Evolutionary conservation across 2,329 filamentous ascomycete genomes (phyloP).

Genomic region (Trichoderma harzianum): DNA sequence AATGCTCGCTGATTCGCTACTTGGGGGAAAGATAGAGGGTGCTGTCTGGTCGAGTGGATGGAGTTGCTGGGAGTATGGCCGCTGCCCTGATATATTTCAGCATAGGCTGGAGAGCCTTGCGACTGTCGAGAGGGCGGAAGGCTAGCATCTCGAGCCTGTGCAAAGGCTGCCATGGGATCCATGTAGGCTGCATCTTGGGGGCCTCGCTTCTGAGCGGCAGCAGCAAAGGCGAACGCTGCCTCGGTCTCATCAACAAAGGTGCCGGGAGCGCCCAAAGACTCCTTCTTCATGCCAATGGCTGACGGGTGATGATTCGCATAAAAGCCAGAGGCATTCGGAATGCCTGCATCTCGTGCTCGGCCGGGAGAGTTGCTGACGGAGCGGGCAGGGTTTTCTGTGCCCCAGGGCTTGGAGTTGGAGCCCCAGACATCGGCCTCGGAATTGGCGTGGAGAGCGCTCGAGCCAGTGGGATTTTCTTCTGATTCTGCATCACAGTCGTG

Average conservation of each 20-base stretch:
- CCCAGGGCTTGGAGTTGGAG: slow-evolving; percentile 58
- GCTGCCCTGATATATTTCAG: slow-evolving; percentile 29
- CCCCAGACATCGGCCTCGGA: slow-evolving; percentile 66
- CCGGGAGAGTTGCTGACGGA: slow-evolving; percentile 58
- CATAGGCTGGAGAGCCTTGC: slow-evolving; percentile 40
- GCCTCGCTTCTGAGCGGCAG: slow-evolving; percentile 30
- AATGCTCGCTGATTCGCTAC: slow-evolving; percentile 37
- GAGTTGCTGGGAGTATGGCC: slow-evolving; percentile 44
- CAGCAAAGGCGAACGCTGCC: slow-evolving; percentile 24
- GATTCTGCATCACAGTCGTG: slow-evolving; percentile 24
- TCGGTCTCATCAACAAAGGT: slow-evolving; percentile 27
- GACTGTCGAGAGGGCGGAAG: slow-evolving; percentile 55
- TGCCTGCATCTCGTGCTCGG: slow-evolving; percentile 48
- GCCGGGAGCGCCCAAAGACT: slow-evolving; percentile 23
- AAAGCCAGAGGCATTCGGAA: slow-evolving; percentile 43
- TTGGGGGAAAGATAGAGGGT: slow-evolving; percentile 45
- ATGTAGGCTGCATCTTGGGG: slow-evolving; percentile 43
- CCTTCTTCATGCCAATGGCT: slow-evolving; percentile 41
- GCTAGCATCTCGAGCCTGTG: slow-evolving; percentile 50
- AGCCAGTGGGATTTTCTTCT: slow-evolving; percentile 56
- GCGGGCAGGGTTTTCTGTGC: slow-evolving; percentile 41
- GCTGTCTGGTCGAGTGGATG: slow-evolving; percentile 45
- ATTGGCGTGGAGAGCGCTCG: slow-evolving; percentile 63
- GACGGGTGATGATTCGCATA: slow-evolving; percentile 45
- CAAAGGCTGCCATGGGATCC: slow-evolving; percentile 29